Conservation (phyloP, 176 grass and related monocot species). For the Rhynchospora breviuscula region DNA sequence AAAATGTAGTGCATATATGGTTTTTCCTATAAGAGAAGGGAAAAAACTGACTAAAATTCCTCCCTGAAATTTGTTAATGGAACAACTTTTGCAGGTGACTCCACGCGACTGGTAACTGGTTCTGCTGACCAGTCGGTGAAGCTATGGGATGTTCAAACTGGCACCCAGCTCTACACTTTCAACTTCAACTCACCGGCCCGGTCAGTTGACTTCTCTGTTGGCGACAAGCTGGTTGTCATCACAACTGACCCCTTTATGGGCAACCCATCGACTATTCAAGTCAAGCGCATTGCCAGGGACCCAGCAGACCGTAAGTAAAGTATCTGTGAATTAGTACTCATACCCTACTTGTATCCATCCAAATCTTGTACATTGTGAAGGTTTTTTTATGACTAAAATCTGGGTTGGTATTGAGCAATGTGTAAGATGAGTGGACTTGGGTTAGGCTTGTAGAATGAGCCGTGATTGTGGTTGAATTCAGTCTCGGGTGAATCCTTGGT, state of each 20-base stretch:
- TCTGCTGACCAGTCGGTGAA: constrained; percentile 82
- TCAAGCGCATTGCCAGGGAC: constrained; percentile 69
- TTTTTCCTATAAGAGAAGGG: background rate
- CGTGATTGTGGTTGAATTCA: background rate
- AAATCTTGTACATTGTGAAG: background rate
- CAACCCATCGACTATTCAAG: constrained; percentile 64
- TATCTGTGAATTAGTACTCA: background rate
- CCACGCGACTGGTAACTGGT: constrained; percentile 54
- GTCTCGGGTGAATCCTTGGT: background rate
- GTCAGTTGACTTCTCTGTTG: constrained; percentile 64
- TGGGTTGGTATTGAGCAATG: background rate
- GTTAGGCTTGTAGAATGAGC: background rate
- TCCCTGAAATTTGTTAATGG: background rate
- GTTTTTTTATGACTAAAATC: background rate
- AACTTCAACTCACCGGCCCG: constrained; percentile 67
- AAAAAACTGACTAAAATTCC: background rate
- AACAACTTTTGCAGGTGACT: constrained; percentile 40
- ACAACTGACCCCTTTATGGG: constrained; percentile 90
- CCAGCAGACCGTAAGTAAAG: constrained; percentile 45
- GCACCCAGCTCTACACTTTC: constrained; percentile 66
- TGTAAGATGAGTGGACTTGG: background rate
- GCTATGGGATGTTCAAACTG: constrained; percentile 81
- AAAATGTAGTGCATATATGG: background rate
- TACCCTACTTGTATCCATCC: too few species aligned
- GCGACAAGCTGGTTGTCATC: constrained; percentile 55